These are phyloP conservation scores for Globisporangium ultimum DNA, from an alignment of 352 stramenopile genomes.

Conservation along the genomic window DNA sequence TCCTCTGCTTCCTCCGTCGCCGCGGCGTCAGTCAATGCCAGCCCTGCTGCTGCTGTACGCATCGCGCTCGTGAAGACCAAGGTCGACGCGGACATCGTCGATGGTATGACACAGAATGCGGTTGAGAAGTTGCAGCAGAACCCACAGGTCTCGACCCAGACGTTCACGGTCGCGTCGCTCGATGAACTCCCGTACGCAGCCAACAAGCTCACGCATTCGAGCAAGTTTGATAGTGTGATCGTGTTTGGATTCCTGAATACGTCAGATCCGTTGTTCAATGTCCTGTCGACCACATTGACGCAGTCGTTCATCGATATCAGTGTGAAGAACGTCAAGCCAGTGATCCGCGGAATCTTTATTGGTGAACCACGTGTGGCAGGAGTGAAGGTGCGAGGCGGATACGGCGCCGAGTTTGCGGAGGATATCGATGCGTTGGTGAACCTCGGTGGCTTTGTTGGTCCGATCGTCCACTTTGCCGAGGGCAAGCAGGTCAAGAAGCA, in stretches of 20 bases:
- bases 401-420: constrained; percentile 62
- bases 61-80: constrained; percentile 80
- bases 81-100: constrained; percentile 66
- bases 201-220: constrained; percentile 74
- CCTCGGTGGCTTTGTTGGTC: constrained; percentile 35
- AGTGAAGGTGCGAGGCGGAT: constrained; percentile 72
- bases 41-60: constrained; percentile 22
- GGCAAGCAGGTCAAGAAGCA: constrained; percentile 47
- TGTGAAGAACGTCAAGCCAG: constrained; percentile 72
- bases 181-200: constrained; percentile 79
- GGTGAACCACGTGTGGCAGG: constrained; percentile 68
- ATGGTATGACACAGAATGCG: constrained; percentile 67
- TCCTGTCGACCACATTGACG: constrained; percentile 49
- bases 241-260: constrained; percentile 77
- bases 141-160: constrained; percentile 36
- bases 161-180: constrained; percentile 67
- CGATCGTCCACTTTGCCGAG: constrained; percentile 8
- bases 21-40: constrained; percentile 3
- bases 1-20: constrained; percentile 17
- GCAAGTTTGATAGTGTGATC: constrained; percentile 70
- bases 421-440: constrained; percentile 54
- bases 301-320: constrained; percentile 85
- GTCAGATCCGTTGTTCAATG: constrained; percentile 56
- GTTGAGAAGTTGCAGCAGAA: constrained; percentile 36
- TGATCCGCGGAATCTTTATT: constrained; percentile 77